These are phyloP conservation scores for Pleurotus pulmonarius DNA, from an alignment of 768 basidiomycete species.

Conservation along the genomic window DNA sequence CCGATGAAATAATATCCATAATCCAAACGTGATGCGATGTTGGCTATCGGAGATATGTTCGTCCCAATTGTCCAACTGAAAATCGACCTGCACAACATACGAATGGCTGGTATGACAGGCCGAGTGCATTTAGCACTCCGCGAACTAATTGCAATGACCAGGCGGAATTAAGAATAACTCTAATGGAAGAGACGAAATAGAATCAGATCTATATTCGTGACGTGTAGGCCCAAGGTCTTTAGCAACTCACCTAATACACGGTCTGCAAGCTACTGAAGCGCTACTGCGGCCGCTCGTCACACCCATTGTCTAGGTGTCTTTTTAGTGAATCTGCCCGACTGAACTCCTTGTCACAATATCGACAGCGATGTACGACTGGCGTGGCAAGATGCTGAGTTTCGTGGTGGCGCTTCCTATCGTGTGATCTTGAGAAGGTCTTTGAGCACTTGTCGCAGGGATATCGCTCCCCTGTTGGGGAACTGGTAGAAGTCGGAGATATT, in stretches of 20 bases:
- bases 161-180: conserved; percentile 7
- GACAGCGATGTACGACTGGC: conserved; percentile 66
- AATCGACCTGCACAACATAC: not conserved
- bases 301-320: conserved; percentile 79
- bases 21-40: too few species aligned
- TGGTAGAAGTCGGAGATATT: conserved; percentile 30
- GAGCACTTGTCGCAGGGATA: conserved; percentile 73
- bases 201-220: conserved; percentile 1
- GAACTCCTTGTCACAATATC: conserved; percentile 73
- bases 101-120: not conserved
- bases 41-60: not conserved
- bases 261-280: not conserved
- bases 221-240: not conserved
- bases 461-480: conserved; percentile 52
- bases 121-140: not conserved
- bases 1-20: too few species aligned
- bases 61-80: not conserved
- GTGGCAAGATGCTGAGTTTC: conserved; percentile 70
- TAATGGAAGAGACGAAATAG: conserved; percentile 1
- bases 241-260: not conserved
- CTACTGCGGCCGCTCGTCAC: conserved; percentile 55
- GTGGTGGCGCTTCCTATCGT: conserved; percentile 79
- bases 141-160: conserved; percentile 7
- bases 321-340: conserved; percentile 79
- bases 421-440: conserved; percentile 75